Conservation (phyloP, 129 eudicot genomes). For the Helianthus tuberosus region DNA sequence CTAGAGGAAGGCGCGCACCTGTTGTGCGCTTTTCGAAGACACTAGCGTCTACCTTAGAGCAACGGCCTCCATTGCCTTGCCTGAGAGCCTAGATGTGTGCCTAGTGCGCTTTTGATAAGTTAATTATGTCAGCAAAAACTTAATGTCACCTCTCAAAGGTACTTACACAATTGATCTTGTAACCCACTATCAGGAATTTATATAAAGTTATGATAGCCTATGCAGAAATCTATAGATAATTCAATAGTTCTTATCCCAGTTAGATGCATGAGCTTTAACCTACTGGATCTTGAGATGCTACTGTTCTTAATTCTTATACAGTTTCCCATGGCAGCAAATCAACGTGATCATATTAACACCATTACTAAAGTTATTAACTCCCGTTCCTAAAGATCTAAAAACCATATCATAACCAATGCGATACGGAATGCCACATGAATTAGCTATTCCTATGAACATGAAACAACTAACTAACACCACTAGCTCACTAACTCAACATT, state of each 20-base stretch:
- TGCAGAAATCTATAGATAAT: not conserved
- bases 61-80: not conserved
- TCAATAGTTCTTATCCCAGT: not conserved
- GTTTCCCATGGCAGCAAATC: not conserved
- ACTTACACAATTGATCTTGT: not conserved
- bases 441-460: slow-evolving; percentile 6
- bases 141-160: not conserved
- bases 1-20: not conserved
- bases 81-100: not conserved
- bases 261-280: not conserved
- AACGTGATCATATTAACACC: not conserved
- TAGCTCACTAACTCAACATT: not conserved
- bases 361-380: not conserved
- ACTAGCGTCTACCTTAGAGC: not conserved
- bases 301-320: not conserved
- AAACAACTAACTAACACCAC: not conserved
- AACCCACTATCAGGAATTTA: not conserved
- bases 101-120: not conserved
- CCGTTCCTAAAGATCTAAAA: not conserved
- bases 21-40: not conserved
- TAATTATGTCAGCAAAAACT: slow-evolving; percentile 6
- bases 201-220: not conserved
- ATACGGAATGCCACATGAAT: not conserved
- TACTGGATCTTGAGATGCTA: not conserved
- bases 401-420: not conserved